phyloP scores from a whole-genome alignment of 192 early-diverging fungal species.

The Spizellomyces punctatus region DNA sequence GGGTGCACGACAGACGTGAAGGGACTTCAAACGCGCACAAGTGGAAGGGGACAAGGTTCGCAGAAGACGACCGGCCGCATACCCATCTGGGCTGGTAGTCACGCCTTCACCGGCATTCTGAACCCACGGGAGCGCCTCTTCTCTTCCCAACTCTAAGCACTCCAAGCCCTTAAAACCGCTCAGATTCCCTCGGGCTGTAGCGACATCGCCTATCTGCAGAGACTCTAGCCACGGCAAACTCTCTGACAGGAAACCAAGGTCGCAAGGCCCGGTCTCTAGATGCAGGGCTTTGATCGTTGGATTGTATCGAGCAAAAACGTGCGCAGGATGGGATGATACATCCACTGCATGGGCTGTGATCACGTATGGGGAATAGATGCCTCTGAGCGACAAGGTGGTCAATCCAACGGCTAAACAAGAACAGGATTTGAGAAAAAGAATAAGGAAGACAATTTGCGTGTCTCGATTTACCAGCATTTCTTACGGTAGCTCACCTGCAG shows the following conservation, averaged over 20 bases:
- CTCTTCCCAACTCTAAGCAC: neutral
- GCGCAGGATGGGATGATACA: neutral
- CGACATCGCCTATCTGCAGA: constrained; percentile 5
- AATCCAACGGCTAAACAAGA: too few species aligned
- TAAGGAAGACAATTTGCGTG: too few species aligned
- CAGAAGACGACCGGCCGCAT: neutral
- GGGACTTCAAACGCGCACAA: neutral
- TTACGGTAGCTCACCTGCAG: too few species aligned
- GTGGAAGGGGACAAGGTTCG: neutral
- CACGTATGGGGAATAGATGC: too few species aligned
- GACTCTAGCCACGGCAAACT: neutral
- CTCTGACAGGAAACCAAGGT: neutral
- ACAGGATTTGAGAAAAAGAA: too few species aligned
- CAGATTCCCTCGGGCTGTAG: neutral
- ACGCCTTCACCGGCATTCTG: neutral
- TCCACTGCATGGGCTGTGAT: too few species aligned
- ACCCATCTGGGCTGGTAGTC: neutral
- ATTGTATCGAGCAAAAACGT: neutral
- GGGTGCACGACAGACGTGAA: neutral
- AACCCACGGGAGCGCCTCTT: constrained; percentile 1
- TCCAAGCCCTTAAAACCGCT: neutral
- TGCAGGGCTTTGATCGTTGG: neutral
- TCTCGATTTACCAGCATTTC: too few species aligned
- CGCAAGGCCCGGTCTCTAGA: neutral
- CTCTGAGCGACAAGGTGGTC: too few species aligned